Base-by-base conservation (phyloP, 1,284 basidiomycete genomes). In the Ustilago crameri region DNA sequence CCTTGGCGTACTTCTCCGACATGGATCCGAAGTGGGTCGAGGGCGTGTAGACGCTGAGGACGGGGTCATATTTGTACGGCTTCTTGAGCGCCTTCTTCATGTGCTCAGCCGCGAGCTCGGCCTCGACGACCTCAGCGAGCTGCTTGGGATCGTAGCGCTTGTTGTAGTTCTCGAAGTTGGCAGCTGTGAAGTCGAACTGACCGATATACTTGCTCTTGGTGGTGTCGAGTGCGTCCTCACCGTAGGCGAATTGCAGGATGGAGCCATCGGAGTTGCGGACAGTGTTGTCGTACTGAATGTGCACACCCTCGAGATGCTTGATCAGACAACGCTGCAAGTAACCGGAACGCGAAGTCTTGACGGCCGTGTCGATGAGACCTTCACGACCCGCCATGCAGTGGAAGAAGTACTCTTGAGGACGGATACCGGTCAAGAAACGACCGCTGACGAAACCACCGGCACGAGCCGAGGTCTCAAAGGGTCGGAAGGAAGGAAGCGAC, bases 301-400 rank as follows among this genome's bases (percentile, higher is more conserved):
- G 90, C 58, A 97, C 89, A 56, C 95, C 95, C 84, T 98, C 96
- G 60, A 98, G 87, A 85, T 98, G 96, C 85, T 98, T 99, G 87
- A 98, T 96, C 75, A 98, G 87, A 86, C 96, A 98, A 59, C 96
- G 90, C 84, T 99, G 96, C 44, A 99, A 88, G 84, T 99, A 99
- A 22, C 96, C 96, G 10, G 96, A 99, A 71, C 96, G 93, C 72
- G 92, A 93, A 5, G 96, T 99, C 86, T 99, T 99, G 85, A 99
- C 96, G 48, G 96, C 96, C 10, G 96, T 99, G 84, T 99, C 96
- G 81, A 98, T 99, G 32, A 99, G 88, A 84, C 96, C 96, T 86
- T 98, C 96, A 78, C 96, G 90, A 53, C 96, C 96, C 62, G 96
- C 95, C 96, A 99, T 99, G 84, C 96, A 98, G 86, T 98, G 96